phyloP scores from a whole-genome alignment of 148 eudicot species.

The Oxyria digyna region DNA sequence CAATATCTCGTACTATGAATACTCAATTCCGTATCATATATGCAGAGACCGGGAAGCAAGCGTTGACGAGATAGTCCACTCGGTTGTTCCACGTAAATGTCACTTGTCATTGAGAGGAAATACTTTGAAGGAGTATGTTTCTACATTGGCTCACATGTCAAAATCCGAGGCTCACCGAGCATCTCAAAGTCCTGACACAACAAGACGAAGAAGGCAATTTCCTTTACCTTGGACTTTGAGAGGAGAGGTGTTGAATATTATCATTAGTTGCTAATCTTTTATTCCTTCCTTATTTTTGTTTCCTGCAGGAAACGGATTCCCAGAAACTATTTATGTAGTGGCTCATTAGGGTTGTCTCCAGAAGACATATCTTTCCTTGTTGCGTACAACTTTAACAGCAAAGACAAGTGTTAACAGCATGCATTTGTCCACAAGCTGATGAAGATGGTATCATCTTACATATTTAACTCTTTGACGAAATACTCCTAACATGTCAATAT shows the following conservation, averaged over 20 bases:
- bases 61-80: constrained; percentile 37
- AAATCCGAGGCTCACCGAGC: constrained; percentile 58
- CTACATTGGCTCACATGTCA: constrained; percentile 69
- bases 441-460: background rate
- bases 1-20: background rate
- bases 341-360: constrained; percentile 40
- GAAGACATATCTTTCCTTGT: constrained; percentile 52
- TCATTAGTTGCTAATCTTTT: background rate
- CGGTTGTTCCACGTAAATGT: constrained; percentile 52
- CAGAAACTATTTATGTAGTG: constrained; percentile 55
- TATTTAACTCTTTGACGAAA: background rate
- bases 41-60: constrained; percentile 43
- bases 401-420: background rate
- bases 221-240: no score
- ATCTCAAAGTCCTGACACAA: constrained; percentile 32
- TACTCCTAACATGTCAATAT: background rate
- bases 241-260: background rate
- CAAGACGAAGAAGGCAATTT: constrained; percentile 49
- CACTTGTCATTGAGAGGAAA: constrained; percentile 37
- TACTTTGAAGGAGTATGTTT: constrained; percentile 53
- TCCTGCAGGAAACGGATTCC: constrained; percentile 43
- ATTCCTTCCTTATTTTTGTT: constrained; percentile 6
- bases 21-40: constrained; percentile 1
- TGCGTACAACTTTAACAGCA: constrained; percentile 19
- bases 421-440: background rate